Percentiles rank a stretch among this genome's conserved stretches.
Evolutionary conservation across 495 filamentous ascomycete species (phyloP).

Genomic region (Xylaria nigripes): DNA sequence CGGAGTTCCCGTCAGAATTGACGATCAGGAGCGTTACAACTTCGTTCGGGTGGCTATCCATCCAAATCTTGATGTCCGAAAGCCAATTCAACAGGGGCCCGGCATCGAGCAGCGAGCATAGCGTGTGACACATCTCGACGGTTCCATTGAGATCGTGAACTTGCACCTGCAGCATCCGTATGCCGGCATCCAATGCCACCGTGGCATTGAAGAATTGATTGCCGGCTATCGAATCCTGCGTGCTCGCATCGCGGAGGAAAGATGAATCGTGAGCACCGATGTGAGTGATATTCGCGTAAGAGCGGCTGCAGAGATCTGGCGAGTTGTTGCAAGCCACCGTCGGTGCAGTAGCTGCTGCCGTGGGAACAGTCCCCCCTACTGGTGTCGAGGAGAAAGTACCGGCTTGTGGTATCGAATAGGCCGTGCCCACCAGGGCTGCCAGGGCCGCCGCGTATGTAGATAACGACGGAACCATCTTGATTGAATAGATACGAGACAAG

Average conservation of each 20-base stretch:
- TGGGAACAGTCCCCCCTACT: constrained; percentile 12
- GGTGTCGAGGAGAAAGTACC: constrained; percentile 7
- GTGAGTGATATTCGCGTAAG: constrained; percentile 59
- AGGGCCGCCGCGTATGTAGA: constrained; percentile 12
- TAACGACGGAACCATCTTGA: constrained; percentile 23
- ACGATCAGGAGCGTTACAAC: constrained; percentile 64
- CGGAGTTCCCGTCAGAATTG: constrained; percentile 51
- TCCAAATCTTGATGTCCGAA: constrained; percentile 51
- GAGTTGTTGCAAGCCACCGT: constrained; percentile 58
- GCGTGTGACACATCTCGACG: constrained; percentile 58
- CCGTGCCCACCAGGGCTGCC: constrained; percentile 20
- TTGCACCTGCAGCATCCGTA: constrained; percentile 63
- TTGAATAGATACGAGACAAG: constrained; percentile 4
- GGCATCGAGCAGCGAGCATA: constrained; percentile 56
- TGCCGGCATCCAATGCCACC: constrained; percentile 56
- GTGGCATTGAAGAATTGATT: constrained; percentile 62
- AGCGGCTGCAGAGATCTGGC: constrained; percentile 49
- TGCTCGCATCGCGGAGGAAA: constrained; percentile 50
- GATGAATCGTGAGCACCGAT: constrained; percentile 63
- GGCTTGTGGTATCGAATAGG: constrained; percentile 19
- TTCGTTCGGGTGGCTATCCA: constrained; percentile 56
- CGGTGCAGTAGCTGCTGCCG: constrained; percentile 10
- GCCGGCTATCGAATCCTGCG: constrained; percentile 47
- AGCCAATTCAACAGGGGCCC: constrained; percentile 53
- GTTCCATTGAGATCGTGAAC: constrained; percentile 49